phyloP scores from a whole-genome alignment of 2,329 filamentous ascomycete genomes.

The Stagonosporopsis rhizophila region DNA sequence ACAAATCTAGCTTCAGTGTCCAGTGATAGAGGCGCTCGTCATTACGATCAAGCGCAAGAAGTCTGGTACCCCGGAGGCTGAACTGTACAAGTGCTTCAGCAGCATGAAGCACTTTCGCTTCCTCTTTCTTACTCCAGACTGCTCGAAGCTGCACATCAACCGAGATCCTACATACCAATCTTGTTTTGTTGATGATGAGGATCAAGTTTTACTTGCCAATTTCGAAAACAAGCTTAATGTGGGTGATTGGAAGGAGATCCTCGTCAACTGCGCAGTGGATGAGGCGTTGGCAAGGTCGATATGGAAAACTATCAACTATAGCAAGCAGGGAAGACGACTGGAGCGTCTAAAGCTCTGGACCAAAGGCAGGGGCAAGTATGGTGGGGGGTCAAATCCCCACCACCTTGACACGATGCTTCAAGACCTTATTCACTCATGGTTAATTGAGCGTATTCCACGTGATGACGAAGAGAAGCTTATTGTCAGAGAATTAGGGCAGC shows the following conservation, averaged over 20 bases:
- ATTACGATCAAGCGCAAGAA: constrained; percentile 27
- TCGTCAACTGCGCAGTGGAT: constrained; percentile 32
- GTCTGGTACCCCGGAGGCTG: constrained; percentile 23
- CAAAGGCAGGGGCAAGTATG: constrained; percentile 17
- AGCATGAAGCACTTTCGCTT: constrained; percentile 20
- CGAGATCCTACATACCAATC: constrained; percentile 20
- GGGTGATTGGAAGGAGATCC: constrained; percentile 20
- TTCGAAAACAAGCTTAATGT: neutral
- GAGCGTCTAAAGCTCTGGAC: constrained; percentile 31
- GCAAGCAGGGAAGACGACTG: constrained; percentile 26
- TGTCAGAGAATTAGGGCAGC: constrained; percentile 25
- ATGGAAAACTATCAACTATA: constrained; percentile 22
- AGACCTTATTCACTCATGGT: constrained; percentile 30
- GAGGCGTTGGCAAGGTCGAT: constrained; percentile 30
- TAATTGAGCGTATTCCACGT: constrained; percentile 25
- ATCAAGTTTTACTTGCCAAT: neutral
- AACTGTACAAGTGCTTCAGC: constrained; percentile 28
- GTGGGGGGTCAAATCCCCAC: neutral
- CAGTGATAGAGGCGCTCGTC: constrained; percentile 25
- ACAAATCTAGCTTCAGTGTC: constrained; percentile 18
- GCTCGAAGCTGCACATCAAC: constrained; percentile 20
- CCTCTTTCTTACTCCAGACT: constrained; percentile 28
- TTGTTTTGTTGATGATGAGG: constrained; percentile 12
- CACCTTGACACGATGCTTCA: constrained; percentile 2
- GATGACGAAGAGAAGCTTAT: constrained; percentile 23